Percentiles rank a stretch among this genome's conserved stretches.
phyloP scores from a whole-genome alignment of 2,329 filamentous ascomycete genomes.

The Domatiomyces globalis region DNA sequence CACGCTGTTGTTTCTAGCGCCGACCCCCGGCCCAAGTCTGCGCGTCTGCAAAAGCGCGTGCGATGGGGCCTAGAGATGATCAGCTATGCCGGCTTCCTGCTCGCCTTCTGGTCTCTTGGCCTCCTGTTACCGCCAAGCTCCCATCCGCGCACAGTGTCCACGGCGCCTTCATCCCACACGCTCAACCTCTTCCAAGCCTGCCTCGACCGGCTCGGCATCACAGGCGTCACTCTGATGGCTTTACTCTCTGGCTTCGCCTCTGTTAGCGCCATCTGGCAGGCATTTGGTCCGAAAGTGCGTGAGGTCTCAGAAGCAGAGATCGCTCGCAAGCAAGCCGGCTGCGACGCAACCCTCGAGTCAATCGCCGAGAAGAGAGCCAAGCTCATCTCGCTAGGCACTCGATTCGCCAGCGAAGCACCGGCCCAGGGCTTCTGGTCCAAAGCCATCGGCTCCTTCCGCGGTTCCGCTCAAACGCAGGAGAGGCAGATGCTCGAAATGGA shows the following conservation, averaged over 20 bases:
- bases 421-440: conserved; percentile 54
- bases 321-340: conserved; percentile 59
- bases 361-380: conserved; percentile 59
- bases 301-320: conserved; percentile 62
- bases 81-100: conserved; percentile 55
- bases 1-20: conserved; percentile 45
- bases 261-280: conserved; percentile 78
- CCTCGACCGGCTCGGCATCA: conserved; percentile 58
- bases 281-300: conserved; percentile 51
- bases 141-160: conserved; percentile 32
- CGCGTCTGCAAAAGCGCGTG: conserved; percentile 41
- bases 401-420: conserved; percentile 37
- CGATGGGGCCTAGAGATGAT: conserved; percentile 51
- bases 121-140: conserved; percentile 44
- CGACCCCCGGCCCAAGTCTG: conserved; percentile 44
- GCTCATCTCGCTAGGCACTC: conserved; percentile 29
- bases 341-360: conserved; percentile 69
- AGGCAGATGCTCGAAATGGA: conserved; percentile 51
- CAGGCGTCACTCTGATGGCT: conserved; percentile 76
- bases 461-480: conserved; percentile 40
- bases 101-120: conserved; percentile 63
- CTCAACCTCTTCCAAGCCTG: conserved; percentile 41
- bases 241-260: conserved; percentile 78
- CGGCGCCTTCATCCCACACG: conserved; percentile 23
- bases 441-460: conserved; percentile 54